These are phyloP conservation scores for Diaporthe caulivora DNA, from an alignment of 2,329 filamentous ascomycete genomes.

Conservation along the genomic window DNA sequence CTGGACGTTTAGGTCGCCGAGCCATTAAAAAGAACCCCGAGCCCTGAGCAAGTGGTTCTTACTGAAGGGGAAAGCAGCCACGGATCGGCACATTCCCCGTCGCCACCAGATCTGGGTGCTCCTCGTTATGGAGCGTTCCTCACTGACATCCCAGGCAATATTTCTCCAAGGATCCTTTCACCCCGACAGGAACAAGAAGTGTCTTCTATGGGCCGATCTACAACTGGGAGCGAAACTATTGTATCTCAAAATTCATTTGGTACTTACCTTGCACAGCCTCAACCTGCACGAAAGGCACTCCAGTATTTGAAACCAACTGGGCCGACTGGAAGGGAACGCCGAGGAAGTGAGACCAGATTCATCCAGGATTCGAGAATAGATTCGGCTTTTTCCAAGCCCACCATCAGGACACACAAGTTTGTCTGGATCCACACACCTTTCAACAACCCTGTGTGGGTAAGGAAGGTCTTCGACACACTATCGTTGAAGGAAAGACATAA, in stretches of 20 bases:
- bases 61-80: no score
- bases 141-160: not conserved
- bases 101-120: not conserved
- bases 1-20: not conserved
- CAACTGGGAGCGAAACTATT: not conserved
- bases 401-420: constrained; percentile 54
- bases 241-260: not conserved
- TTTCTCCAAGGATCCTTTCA: not conserved
- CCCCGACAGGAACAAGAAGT: not conserved
- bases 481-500: constrained; percentile 51
- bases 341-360: not conserved
- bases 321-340: not conserved
- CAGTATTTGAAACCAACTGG: not conserved
- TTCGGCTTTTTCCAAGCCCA: constrained; percentile 39
- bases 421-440: constrained; percentile 67
- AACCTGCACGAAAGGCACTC: not conserved
- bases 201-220: not conserved
- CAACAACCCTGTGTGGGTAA: constrained; percentile 67
- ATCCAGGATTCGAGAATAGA: not conserved
- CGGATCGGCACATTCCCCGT: not conserved
- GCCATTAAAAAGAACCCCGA: not conserved
- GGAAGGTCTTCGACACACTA: constrained; percentile 59
- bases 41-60: no score
- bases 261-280: not conserved
- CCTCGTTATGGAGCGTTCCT: not conserved